Evolutionary conservation across 2,329 filamentous ascomycete genomes (phyloP).

Genomic region (Clarireedia hainanense): DNA sequence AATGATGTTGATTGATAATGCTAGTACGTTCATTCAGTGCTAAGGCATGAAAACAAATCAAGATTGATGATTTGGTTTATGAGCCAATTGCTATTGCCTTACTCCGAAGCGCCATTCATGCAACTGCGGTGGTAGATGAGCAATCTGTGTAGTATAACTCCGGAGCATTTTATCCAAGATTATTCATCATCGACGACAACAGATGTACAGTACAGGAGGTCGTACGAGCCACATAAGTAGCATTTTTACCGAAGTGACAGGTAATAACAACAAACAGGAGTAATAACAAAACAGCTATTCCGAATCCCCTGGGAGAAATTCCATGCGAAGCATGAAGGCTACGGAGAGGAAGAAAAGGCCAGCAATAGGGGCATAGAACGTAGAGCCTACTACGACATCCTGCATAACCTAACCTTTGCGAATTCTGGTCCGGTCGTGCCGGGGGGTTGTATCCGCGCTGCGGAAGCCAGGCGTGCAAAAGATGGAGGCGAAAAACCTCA

Average conservation of each 20-base stretch:
- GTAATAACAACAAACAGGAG: too few species aligned
- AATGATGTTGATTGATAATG: too few species aligned
- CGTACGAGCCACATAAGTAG: too few species aligned
- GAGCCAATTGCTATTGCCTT: too few species aligned
- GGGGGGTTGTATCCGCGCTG: neutral
- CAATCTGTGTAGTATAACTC: neutral
- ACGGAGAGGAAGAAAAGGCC: neutral
- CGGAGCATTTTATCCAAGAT: slow-evolving; percentile 9
- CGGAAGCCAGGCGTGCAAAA: neutral
- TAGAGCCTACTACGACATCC: too few species aligned
- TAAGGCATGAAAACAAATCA: too few species aligned
- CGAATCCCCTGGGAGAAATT: neutral
- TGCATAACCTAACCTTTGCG: neutral
- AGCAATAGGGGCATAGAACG: neutral
- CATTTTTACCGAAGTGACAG: too few species aligned
- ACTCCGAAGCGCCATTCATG: neutral
- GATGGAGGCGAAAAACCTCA: neutral
- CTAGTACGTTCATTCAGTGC: too few species aligned
- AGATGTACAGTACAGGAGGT: too few species aligned
- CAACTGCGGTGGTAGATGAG: neutral
- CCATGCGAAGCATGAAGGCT: neutral
- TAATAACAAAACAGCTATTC: neutral
- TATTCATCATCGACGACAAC: neutral
- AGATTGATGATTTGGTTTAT: too few species aligned
- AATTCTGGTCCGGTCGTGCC: neutral